Conservation (phyloP, 176 grass and related monocot species). For the Cenchrus purpureus region DNA sequence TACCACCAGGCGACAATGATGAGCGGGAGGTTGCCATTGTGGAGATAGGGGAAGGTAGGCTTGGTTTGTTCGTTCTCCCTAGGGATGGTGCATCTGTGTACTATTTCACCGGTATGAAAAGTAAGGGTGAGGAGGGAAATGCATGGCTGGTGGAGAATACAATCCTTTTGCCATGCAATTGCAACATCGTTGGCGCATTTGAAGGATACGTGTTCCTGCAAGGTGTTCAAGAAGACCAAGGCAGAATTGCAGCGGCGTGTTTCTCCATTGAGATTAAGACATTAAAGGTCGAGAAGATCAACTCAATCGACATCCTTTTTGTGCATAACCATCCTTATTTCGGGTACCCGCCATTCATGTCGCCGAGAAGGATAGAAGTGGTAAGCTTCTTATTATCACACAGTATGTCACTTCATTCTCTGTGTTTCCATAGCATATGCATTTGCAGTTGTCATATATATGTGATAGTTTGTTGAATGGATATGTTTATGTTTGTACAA, state of each 20-base stretch:
- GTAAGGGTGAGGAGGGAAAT: neutral
- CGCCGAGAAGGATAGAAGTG: neutral
- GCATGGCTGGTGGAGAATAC: neutral
- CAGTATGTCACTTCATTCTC: neutral
- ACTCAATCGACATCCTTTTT: neutral
- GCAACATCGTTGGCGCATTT: neutral
- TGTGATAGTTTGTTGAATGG: neutral
- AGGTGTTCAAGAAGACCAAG: neutral
- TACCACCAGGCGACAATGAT: neutral
- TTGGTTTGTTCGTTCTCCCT: neutral
- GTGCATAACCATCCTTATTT: neutral
- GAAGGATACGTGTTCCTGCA: neutral
- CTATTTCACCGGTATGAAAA: neutral
- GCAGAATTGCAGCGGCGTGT: neutral
- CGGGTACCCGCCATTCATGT: neutral
- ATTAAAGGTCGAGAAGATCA: neutral
- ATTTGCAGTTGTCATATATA: neutral
- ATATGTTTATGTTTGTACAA: neutral
- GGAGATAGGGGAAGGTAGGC: neutral
- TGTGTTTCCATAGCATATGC: neutral
- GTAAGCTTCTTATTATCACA: neutral
- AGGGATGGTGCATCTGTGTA: neutral
- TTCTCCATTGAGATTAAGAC: conserved; percentile 7
- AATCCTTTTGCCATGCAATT: neutral
- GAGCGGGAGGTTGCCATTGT: neutral